A percentile compares a stretch with the other conserved stretches of the same genome.
phyloP scores from a whole-genome alignment of 192 early-diverging fungal species.

The Polychytrium aggregatum region DNA sequence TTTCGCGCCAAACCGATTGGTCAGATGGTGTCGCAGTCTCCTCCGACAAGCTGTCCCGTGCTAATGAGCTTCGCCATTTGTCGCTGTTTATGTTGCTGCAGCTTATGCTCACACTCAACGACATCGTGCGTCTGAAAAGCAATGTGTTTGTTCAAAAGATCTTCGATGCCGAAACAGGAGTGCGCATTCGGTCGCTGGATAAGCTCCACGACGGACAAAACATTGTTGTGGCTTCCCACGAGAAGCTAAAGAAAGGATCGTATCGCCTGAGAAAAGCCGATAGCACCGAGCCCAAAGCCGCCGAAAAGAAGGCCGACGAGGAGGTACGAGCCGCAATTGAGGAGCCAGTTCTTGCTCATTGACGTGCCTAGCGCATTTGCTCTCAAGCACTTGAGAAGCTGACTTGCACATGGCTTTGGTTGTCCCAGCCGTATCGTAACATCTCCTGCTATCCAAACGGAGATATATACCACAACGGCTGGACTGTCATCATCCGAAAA shows the following conservation, averaged over 20 bases:
- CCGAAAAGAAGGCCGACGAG: slow-evolving; percentile 1
- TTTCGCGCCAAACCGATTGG: background rate
- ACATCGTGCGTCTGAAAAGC: slow-evolving; percentile 10
- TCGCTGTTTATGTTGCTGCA: background rate
- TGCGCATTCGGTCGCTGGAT: slow-evolving; percentile 20
- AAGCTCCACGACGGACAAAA: slow-evolving; percentile 31
- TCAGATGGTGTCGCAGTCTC: background rate
- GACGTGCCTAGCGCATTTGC: background rate
- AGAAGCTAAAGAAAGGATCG: slow-evolving; percentile 15
- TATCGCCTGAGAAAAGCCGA: slow-evolving; percentile 19
- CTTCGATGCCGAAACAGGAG: slow-evolving; percentile 33
- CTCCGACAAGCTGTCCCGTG: too few species aligned
- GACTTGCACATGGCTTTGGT: background rate
- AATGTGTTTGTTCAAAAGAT: slow-evolving; percentile 34
- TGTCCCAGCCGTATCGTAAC: slow-evolving; percentile 6
- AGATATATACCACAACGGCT: slow-evolving; percentile 34
- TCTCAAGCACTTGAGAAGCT: background rate
- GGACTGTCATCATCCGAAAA: slow-evolving; percentile 22
- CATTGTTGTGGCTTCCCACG: slow-evolving; percentile 23
- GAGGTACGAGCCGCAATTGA: slow-evolving; percentile 1
- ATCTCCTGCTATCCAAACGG: slow-evolving; percentile 41
- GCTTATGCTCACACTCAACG: slow-evolving; percentile 12
- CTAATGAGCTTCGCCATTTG: too few species aligned
- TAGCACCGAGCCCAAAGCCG: slow-evolving; percentile 2
- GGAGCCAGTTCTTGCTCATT: background rate